Conservation (phyloP, 257 asterid genomes). For the Capsicum chinense region DNA sequence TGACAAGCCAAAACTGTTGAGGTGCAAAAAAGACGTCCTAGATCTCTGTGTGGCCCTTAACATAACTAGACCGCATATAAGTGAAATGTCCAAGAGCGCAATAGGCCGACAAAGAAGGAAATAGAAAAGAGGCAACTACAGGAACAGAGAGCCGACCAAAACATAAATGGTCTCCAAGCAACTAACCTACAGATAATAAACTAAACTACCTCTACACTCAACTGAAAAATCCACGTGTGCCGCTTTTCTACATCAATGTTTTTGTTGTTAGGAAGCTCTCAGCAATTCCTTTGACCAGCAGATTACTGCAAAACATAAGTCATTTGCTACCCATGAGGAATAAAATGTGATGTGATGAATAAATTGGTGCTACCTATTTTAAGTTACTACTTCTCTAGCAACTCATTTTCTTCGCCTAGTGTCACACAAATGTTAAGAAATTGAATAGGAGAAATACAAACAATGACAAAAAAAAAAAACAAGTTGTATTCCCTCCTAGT, state of each 20-base stretch:
- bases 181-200: constrained; percentile 19
- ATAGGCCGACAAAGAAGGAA: not conserved
- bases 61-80: not conserved
- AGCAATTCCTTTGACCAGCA: not conserved
- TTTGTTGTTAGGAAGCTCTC: not conserved
- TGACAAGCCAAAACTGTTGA: not conserved
- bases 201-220: constrained; percentile 17
- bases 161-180: constrained; percentile 24
- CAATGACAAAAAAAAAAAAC: not conserved
- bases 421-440: not conserved
- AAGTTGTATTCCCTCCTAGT: not conserved
- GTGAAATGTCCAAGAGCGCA: not conserved
- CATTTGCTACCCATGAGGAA: not conserved
- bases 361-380: not conserved
- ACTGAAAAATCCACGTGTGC: not conserved
- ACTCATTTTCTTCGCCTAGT: constrained; percentile 20
- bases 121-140: not conserved
- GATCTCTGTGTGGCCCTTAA: not conserved
- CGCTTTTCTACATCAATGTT: not conserved
- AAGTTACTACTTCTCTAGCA: not conserved
- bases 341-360: not conserved
- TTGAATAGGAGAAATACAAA: not conserved
- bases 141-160: not conserved
- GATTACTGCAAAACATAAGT: constrained; percentile 23
- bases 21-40: not conserved